Evolutionary conservation across 73 alveolate species (phyloP), one percentile per base, ranked within the genome.

Genomic region (Paramecium primaurelia): DNA sequence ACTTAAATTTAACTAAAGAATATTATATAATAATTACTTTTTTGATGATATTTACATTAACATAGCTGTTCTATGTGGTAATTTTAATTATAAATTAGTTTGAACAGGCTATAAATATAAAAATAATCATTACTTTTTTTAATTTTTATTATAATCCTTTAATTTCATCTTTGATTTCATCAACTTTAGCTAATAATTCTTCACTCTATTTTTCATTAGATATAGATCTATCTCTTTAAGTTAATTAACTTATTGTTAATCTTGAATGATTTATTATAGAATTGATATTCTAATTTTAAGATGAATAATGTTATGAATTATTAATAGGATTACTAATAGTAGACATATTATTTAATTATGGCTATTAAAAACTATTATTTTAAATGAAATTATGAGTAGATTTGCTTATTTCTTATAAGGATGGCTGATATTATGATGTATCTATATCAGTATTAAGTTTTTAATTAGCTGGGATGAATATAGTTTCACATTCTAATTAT

Each of bases 11-110:
- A 64, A 64, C 84, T 64, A 32, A 3, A 64, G 25, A 12, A 64
- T 64, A 64, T 11, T 0, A 28, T 22, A 22, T 26, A 3, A 26
- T 64, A 30, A n/a, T 18, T 75, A 75, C 88, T 75, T 75, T 75
- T 75, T 75, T 20, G 58, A 75, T 11, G 88, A 42, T 25, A 75
- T 75, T n/a, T 75, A 75, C 88, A 75, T 75, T 12, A 75, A 32
- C 88, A 75, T 75, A 14, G 88, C 40, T 36, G 88, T 75, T 75
- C 88, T 75, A 75, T 75, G 88, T 16, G 88, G 88, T n/a, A 64
- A 64, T 64, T 64, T 64, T 28, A 64, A 14, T 64, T 64, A 64
- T 64, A 64, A 12, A 64, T 64, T 64, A 34, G 42, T 3, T 64
- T 64, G 9, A 7, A 9, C 47, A 28, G 84, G 47, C 84, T 64